These are phyloP conservation scores for Claviceps spartinae DNA, from an alignment of 2,329 filamentous ascomycete species.

Conservation along the genomic window DNA sequence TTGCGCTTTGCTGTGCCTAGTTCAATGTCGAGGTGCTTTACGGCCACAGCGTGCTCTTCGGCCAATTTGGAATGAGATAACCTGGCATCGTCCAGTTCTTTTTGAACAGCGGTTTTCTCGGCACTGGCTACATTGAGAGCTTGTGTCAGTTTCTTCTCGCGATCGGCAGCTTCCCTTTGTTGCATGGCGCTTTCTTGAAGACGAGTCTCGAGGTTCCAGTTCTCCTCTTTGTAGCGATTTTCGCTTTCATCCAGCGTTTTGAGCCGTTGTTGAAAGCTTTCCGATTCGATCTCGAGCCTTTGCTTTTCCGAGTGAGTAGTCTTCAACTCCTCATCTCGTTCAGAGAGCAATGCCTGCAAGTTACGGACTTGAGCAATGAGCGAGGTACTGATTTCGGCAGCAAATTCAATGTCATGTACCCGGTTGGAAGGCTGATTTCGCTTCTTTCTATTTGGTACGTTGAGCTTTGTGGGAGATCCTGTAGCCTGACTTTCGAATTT, in stretches of 20 bases:
- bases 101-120: slow-evolving; percentile 66
- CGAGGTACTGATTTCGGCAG: slow-evolving; percentile 94
- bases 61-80: slow-evolving; percentile 61
- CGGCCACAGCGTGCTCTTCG: slow-evolving; percentile 63
- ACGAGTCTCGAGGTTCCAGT: slow-evolving; percentile 92
- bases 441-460: slow-evolving; percentile 73
- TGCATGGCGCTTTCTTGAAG: slow-evolving; percentile 68
- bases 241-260: slow-evolving; percentile 84
- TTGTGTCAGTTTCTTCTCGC: slow-evolving; percentile 69
- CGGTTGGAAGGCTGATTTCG: slow-evolving; percentile 81
- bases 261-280: slow-evolving; percentile 66
- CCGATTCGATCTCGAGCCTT: slow-evolving; percentile 67
- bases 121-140: slow-evolving; percentile 53
- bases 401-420: slow-evolving; percentile 93
- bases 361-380: slow-evolving; percentile 88
- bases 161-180: slow-evolving; percentile 64
- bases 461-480: slow-evolving; percentile 78
- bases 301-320: slow-evolving; percentile 61
- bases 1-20: slow-evolving; percentile 71
- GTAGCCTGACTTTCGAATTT: slow-evolving; percentile 76
- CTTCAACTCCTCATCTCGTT: slow-evolving; percentile 79
- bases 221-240: slow-evolving; percentile 93
- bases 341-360: slow-evolving; percentile 68
- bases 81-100: slow-evolving; percentile 84
- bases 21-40: slow-evolving; percentile 83